Evolutionary conservation across 192 early-diverging fungal species (phyloP), one percentile per base, ranked within the genome.

Genomic region (Linderina pennispora): DNA sequence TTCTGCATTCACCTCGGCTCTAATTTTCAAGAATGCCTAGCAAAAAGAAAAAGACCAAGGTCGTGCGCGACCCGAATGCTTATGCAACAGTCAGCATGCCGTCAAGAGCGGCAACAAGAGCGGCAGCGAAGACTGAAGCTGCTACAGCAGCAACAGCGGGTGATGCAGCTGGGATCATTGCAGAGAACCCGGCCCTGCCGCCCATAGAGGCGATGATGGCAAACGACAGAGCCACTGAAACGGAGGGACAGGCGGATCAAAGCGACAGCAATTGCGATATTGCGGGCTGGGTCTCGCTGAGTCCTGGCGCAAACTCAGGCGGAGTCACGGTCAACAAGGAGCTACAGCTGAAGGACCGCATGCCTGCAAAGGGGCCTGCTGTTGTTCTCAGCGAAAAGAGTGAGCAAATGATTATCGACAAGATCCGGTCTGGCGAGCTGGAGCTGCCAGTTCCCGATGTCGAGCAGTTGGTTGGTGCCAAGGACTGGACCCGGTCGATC

Each of bases 271-370:
- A 11, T 11, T 8, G 28, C 17, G 38, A 21, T 11, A 15, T 50
- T 7, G 51, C 39, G 1, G 25, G 24, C 9, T 56, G 54, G 40
- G 49, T 56, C 1, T 58, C 45, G 3, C 14, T 65, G 0, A 45
- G 53, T 17, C 13, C 36, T 53, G 25, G 55, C 54, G 10, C 44
- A 43, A 9, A 43, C 21, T 8, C 62, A 65, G 20, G 62, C 62
- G 10, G n/a, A 16, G 0, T 28, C 34, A 1, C 55, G 55, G 16
- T 65, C 2, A 26, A 22, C n/a, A 31, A 52, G 20, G 62, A 65
- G 37, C 22, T 10, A 11, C 34, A 16, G 5, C 24, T 47, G 6
- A 58, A 53, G 33, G 18, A 28, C 13, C 47, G 35, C 2, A 3
- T 45, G 15, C 0, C 38, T 9, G 31, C n/a, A 3, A 16, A n/a